Conservation (phyloP, 768 basidiomycete genomes). For the Suillus discolor region DNA sequence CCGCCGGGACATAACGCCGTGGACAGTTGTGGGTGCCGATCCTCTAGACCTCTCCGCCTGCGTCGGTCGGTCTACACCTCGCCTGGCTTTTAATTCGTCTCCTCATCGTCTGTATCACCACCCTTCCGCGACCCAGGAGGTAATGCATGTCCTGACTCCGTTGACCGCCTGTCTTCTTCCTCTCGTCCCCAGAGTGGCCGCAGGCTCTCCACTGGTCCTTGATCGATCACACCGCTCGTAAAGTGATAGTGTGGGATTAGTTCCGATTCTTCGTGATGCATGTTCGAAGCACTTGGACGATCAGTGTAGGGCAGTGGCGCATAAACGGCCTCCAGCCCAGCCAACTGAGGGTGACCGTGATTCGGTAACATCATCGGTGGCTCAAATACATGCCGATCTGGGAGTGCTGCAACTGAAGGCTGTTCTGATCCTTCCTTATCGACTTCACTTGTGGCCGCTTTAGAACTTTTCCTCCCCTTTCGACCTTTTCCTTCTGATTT, state of each 20-base stretch:
- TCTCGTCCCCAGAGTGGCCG: not conserved
- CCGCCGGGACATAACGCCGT: constrained; percentile 10
- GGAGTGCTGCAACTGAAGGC: constrained; percentile 1
- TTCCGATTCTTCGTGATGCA: not conserved
- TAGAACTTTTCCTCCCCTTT: constrained; percentile 20
- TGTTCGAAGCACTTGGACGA: constrained; percentile 8
- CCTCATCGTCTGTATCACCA: too few relatives aligned
- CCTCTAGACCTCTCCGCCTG: not conserved
- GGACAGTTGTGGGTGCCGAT: constrained; percentile 9
- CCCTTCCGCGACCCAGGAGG: not conserved
- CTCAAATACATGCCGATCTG: constrained; percentile 8
- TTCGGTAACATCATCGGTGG: constrained; percentile 6
- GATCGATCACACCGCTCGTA: not conserved
- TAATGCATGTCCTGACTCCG: not conserved
- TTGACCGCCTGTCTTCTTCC: not conserved
- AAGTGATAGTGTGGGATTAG: constrained; percentile 2
- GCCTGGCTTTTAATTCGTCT: too few relatives aligned
- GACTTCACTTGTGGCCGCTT: constrained; percentile 8
- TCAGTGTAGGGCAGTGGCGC: constrained; percentile 8
- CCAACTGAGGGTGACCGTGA: constrained; percentile 4
- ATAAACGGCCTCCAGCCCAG: constrained; percentile 3
- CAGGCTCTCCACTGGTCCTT: not conserved
- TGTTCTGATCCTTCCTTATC: constrained; percentile 5
- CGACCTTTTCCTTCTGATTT: constrained; percentile 34
- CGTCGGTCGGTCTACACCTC: not conserved